Evolutionary conservation across 306 rosid genomes (phyloP).

Genomic region (Coriaria nepalensis): DNA sequence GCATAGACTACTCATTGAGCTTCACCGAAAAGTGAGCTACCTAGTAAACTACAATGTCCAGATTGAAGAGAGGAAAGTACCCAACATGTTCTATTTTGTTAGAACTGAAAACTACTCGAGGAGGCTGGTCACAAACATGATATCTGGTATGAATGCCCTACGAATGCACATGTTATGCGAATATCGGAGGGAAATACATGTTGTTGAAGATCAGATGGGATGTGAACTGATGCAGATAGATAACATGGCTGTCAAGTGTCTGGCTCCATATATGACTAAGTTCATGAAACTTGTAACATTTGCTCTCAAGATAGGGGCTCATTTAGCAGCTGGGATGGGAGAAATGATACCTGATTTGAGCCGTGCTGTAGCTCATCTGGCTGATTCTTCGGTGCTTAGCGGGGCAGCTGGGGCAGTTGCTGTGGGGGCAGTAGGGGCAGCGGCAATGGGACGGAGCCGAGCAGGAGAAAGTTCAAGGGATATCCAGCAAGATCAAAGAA

Average conservation of each 20-base stretch:
- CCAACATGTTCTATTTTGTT: conserved; percentile 79
- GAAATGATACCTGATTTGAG: conserved; percentile 90
- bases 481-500: conserved; percentile 56
- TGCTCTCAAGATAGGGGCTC: conserved; percentile 95
- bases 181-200: conserved; percentile 79
- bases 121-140: conserved; percentile 56
- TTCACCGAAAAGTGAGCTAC: conserved; percentile 68
- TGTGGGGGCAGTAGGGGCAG: conserved; percentile 52
- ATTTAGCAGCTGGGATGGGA: conserved; percentile 83
- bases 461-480: conserved; percentile 42
- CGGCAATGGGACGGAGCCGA: conserved; percentile 40
- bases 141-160: conserved; percentile 79
- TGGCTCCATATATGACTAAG: conserved; percentile 84
- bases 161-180: conserved; percentile 88
- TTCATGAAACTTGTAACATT: conserved; percentile 80
- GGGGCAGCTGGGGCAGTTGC: conserved; percentile 69
- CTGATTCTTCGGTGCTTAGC: conserved; percentile 47
- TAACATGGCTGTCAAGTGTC: conserved; percentile 49
- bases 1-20: conserved; percentile 72
- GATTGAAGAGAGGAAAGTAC: conserved; percentile 87
- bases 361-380: conserved; percentile 76
- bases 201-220: conserved; percentile 82
- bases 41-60: conserved; percentile 72
- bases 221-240: conserved; percentile 91
- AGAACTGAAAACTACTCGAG: conserved; percentile 83